Evolutionary conservation across 2,329 filamentous ascomycete genomes (phyloP), one percentile per base, ranked within the genome.

Genomic region (Endothia cerciana): DNA sequence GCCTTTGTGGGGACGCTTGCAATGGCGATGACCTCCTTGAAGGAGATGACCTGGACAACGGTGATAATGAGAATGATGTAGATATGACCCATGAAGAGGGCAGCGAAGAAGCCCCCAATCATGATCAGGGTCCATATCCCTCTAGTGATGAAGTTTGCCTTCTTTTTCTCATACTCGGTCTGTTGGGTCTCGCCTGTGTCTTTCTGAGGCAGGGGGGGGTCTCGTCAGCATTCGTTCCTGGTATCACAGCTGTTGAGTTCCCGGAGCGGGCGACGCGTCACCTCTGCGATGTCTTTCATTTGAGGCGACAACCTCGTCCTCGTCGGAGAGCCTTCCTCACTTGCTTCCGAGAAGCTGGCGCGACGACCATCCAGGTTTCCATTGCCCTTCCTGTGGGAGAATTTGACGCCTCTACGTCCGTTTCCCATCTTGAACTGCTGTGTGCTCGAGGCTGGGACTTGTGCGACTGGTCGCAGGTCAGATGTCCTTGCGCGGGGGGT

Each of bases 21-120:
- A 74, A 99, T 98, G 70, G 94, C 94, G 75, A 99, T 98, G 74
- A 99, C 95, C 80, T 99, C 95, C 83, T 97, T 98, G 87, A 98
- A 99, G 65, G 92, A 97, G 72, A 99, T 87, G 77, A 99, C 94
- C 80, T 99, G 95, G 68, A 99, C 86, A 59, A 91, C 91, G 36
- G 95, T 98, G 72, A 97, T 91, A 76, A 97, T 89, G 73, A 89
- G 89, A 76, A 99, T 93, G 77, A 99, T 91, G 83, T 98, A 99
- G 77, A 99, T 93, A 80, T 99, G 95, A 68, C 95, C 95, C 74
- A 94, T 92, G 81, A 97, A 96, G 79, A 99, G 91, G 70, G 92
- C 88, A 65, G 87, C 85, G 80, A 98, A 97, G 85, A 99, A 99
- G 74, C 88, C 86, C 63, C 84, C 91, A 73, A 99, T 97, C 95